Conservation (phyloP, 129 eudicot genomes). For the Heracleum sosnowskyi region DNA sequence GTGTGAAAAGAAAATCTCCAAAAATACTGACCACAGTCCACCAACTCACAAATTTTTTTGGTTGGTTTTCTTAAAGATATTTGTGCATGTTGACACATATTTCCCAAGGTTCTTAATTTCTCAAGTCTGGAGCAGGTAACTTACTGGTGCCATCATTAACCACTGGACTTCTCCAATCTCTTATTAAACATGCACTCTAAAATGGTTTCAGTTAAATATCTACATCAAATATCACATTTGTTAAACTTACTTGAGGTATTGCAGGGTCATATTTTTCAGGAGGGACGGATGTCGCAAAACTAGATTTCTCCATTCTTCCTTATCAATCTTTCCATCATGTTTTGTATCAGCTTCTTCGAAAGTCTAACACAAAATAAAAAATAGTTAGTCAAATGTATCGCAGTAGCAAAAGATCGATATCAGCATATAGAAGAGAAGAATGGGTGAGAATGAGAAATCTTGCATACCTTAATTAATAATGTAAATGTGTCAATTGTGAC, state of each 20-base stretch:
- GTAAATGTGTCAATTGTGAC: background rate
- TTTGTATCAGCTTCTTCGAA: conserved; percentile 98
- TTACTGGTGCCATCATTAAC: background rate
- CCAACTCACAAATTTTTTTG: background rate
- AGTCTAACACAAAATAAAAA: conserved; percentile 40
- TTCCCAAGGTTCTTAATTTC: background rate
- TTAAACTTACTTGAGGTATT: conserved; percentile 72
- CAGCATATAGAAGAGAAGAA: background rate
- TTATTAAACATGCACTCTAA: background rate
- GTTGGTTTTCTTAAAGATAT: background rate
- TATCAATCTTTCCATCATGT: conserved; percentile 95
- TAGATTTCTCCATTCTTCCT: conserved; percentile 97
- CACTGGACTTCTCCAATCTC: background rate
- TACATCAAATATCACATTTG: background rate
- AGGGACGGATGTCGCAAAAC: conserved; percentile 88
- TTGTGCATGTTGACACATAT: background rate
- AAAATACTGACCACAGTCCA: too few species aligned
- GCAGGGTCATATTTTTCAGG: conserved; percentile 91
- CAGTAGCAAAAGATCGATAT: background rate
- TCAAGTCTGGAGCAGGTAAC: background rate
- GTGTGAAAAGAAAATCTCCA: background rate
- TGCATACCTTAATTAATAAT: background rate
- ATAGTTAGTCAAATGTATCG: background rate
- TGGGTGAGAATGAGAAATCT: background rate
- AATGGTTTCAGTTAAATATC: background rate